A percentile compares a stretch with the other conserved stretches of the same genome.
These are phyloP conservation scores for Blastocystis sp. DNA, from an alignment of 352 stramenopile genomes.

Conservation along the genomic window DNA sequence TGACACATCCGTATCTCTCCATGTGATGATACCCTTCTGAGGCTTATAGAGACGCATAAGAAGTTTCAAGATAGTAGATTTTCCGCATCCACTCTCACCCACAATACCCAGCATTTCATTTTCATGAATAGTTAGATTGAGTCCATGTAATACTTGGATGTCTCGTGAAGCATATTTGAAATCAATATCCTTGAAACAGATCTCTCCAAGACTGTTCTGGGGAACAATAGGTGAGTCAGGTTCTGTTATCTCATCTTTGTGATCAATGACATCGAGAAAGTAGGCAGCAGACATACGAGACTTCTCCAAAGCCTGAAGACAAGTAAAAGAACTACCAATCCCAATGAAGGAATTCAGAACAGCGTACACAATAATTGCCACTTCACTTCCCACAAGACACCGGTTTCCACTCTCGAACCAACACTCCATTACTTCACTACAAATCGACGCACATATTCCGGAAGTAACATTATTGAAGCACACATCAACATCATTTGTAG, in stretches of 20 bases:
- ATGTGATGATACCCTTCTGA: background rate
- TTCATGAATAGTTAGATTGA: slow-evolving; percentile 68
- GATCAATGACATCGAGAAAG: slow-evolving; percentile 61
- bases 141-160: slow-evolving; percentile 67
- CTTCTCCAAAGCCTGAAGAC: slow-evolving; percentile 72
- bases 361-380: slow-evolving; percentile 77
- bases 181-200: slow-evolving; percentile 72
- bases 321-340: slow-evolving; percentile 76
- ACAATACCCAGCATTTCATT: slow-evolving; percentile 70
- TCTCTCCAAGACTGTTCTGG: slow-evolving; percentile 28
- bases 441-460: background rate
- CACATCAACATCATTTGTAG: slow-evolving; percentile 12
- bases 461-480: slow-evolving; percentile 1
- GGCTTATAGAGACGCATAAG: slow-evolving; percentile 72
- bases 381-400: slow-evolving; percentile 76
- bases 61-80: slow-evolving; percentile 71
- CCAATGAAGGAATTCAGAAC: slow-evolving; percentile 78
- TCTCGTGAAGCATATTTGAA: slow-evolving; percentile 72
- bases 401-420: background rate
- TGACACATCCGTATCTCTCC: background rate
- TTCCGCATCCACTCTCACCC: slow-evolving; percentile 71
- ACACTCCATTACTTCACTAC: background rate
- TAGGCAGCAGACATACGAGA: slow-evolving; percentile 8
- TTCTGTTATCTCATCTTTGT: slow-evolving; percentile 35
- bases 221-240: background rate